A percentile compares a stretch with the other conserved stretches of the same genome.
phyloP scores from a whole-genome alignment of 2,329 filamentous ascomycete genomes.

The Xylariaceae sp. region DNA sequence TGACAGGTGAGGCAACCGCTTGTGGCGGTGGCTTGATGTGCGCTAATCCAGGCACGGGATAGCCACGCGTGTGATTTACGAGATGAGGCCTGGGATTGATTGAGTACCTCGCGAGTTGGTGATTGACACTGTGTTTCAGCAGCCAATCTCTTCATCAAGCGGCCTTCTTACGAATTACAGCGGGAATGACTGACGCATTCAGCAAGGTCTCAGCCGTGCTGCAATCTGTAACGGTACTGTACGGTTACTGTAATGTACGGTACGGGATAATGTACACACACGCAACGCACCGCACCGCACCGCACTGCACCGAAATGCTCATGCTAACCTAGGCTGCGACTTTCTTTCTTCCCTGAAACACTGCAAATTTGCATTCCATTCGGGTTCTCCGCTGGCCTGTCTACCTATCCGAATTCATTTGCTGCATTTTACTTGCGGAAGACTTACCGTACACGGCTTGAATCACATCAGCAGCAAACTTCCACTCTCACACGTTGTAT shows the following conservation, averaged over 20 bases:
- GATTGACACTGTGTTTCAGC: background rate
- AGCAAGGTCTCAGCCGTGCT: background rate
- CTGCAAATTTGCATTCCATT: background rate
- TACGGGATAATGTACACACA: too few species aligned
- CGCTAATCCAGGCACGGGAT: background rate
- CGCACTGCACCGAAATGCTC: too few species aligned
- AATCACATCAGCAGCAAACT: background rate
- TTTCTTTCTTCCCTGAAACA: background rate
- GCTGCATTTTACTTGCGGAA: background rate
- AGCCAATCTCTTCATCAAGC: background rate
- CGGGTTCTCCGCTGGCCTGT: background rate
- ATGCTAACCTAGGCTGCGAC: too few species aligned
- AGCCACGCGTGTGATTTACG: background rate
- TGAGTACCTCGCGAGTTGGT: background rate
- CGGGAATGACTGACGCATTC: background rate
- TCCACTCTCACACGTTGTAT: background rate
- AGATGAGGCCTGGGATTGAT: background rate
- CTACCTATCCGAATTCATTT: background rate
- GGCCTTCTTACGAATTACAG: background rate
- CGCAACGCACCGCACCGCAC: too few species aligned
- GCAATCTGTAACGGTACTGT: background rate
- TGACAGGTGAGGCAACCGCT: background rate
- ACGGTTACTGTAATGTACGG: background rate
- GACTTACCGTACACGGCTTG: background rate
- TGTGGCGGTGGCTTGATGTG: background rate